A percentile compares a stretch with the other conserved stretches of the same genome.
Evolutionary conservation across 495 filamentous ascomycete genomes (phyloP).

Genomic region (Podospora australis): DNA sequence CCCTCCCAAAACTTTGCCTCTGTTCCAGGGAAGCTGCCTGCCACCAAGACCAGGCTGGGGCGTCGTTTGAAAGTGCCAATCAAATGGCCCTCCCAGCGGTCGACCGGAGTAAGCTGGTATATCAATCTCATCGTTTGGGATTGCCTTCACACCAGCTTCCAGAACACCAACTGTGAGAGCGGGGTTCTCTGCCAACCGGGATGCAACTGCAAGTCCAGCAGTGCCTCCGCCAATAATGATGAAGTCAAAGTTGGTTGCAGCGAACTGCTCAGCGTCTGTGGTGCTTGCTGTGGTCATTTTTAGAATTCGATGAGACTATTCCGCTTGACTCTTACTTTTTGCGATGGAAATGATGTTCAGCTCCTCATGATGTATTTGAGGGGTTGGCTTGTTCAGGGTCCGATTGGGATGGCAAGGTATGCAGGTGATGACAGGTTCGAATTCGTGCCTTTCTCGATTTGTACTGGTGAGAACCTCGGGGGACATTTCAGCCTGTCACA

Average conservation of each 20-base stretch:
- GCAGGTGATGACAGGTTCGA: too few species aligned
- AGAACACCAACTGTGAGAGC: conserved; percentile 44
- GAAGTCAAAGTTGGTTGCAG: conserved; percentile 64
- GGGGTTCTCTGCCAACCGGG: conserved; percentile 44
- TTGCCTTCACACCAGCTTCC: conserved; percentile 44
- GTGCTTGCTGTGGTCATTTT: too few species aligned
- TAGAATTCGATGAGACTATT: too few species aligned
- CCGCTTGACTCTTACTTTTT: too few species aligned
- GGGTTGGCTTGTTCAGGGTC: too few species aligned
- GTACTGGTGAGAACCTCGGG: too few species aligned
- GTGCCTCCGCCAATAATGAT: conserved; percentile 54
- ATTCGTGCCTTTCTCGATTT: too few species aligned
- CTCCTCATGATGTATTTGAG: too few species aligned
- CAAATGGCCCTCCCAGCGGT: conserved; percentile 40
- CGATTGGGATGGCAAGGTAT: too few species aligned
- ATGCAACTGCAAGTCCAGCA: conserved; percentile 49
- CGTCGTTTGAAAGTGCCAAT: conserved; percentile 47
- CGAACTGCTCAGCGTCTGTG: conserved; percentile 23
- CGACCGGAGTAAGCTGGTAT: conserved; percentile 30
- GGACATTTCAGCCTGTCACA: too few species aligned
- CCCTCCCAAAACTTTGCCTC: conserved; percentile 49
- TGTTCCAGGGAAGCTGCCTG: conserved; percentile 29
- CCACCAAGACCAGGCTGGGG: conserved; percentile 38
- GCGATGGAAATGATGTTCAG: too few species aligned
- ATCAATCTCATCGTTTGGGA: conserved; percentile 40